Base-by-base conservation (phyloP, 495 filamentous ascomycete genomes). In the Penicillium longicatenatum region DNA sequence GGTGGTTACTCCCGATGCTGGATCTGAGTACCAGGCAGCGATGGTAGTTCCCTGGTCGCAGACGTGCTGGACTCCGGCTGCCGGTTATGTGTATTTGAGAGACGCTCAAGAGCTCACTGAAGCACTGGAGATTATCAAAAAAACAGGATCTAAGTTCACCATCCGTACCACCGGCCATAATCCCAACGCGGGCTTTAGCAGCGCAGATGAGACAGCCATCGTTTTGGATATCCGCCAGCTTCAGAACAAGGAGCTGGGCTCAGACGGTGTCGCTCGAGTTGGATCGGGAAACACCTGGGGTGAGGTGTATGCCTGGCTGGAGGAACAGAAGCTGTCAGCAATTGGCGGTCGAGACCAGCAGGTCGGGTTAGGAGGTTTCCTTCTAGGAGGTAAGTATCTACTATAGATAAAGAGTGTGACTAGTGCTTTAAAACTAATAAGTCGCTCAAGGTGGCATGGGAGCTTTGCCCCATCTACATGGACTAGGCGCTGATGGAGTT, bases 221-320 rank as follows among this genome's bases (percentile, higher is more conserved):
- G 44, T 46, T 26, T 26, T 46, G 1, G 44, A 46, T 26, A 46
- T 46, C 21, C 21, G 44, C 16, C 44, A 46, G 44, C 12, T 46
- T 46, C 19, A 26, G 9, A 12, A 21, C 12, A 46, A 46, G 44
- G 21, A 46, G 21, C 44, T 46, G 6, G 14, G 20, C 11, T 29
- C 21, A 16, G 21, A 46, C 16, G 21, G 21, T 16, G 44, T 46
- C 14, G 44, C 44, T 24, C 44, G 21, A 46, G 44, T 46, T 3
- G 44, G 44, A 10, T 24, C 20, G 1, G 44, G 44, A 46, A 46
- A 26, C 10, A 46, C 44, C 12, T 46, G 44, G 44, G 44, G 44
- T 0, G 44, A 46, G 20, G 20, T 46, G 20, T 46, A 46, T 26
- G 10, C 44, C 21, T 46, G 44, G 44, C 21, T 46, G 6, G 20